phyloP scores from a whole-genome alignment of 495 filamentous ascomycete species.

The Penicillium mononematosum region DNA sequence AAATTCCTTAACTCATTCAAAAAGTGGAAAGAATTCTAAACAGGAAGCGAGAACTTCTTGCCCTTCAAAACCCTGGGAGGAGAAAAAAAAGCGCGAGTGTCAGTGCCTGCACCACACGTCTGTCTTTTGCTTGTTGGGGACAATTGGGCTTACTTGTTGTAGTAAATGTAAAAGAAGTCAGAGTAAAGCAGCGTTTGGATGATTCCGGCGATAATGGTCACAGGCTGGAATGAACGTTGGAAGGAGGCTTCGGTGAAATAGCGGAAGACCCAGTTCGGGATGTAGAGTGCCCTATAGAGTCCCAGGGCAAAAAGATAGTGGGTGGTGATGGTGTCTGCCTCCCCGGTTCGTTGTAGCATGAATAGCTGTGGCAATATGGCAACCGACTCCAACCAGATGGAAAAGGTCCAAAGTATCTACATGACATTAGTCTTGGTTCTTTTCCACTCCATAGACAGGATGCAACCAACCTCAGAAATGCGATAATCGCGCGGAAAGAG shows the following conservation, averaged over 20 bases:
- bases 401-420: slow-evolving; percentile 93
- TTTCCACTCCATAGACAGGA: not conserved
- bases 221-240: slow-evolving; percentile 66
- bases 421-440: slow-evolving; percentile 11
- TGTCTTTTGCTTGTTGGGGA: not conserved
- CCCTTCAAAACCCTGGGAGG: slow-evolving; percentile 69
- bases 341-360: slow-evolving; percentile 94
- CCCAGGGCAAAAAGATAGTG: slow-evolving; percentile 98
- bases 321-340: slow-evolving; percentile 96
- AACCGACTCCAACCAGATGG: slow-evolving; percentile 94
- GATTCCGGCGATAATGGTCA: slow-evolving; percentile 81
- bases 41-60: slow-evolving; percentile 83
- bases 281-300: slow-evolving; percentile 87
- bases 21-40: slow-evolving; percentile 44
- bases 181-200: slow-evolving; percentile 94
- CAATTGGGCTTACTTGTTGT: slow-evolving; percentile 68
- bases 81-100: slow-evolving; percentile 1
- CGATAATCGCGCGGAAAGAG: slow-evolving; percentile 83
- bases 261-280: slow-evolving; percentile 95
- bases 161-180: slow-evolving; percentile 99
- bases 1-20: not conserved
- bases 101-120: not conserved
- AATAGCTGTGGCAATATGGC: slow-evolving; percentile 97
- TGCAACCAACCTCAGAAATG: slow-evolving; percentile 51
- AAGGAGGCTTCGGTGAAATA: slow-evolving; percentile 63